Base-by-base conservation (phyloP, 1,284 basidiomycete genomes). In the Filobasidium uniguttulatum region DNA sequence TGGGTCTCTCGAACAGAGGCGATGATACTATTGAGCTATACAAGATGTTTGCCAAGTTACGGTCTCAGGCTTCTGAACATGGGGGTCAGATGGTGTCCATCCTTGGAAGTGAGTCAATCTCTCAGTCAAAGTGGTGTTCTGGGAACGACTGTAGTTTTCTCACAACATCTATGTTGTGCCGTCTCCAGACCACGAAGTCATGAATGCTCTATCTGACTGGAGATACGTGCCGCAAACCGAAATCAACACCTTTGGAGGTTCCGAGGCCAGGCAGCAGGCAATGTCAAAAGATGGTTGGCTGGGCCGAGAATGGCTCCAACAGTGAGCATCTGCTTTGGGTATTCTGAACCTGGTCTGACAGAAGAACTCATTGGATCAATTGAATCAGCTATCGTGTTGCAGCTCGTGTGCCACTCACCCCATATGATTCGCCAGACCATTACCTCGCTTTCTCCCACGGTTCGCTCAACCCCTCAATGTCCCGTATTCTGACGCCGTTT, bases 1-100 rank as follows among this genome's bases (percentile, higher is more conserved):
- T n/a, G n/a, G n/a, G n/a, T n/a, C n/a, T n/a, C n/a, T n/a, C n/a
- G n/a, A n/a, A 19, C 12, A 85, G 85, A 59, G 89, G 89, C 1
- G 81, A 83, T 37, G 85, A 90, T 67, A 90, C 88, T 0, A 82
- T 88, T 44, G 76, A 79, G 47, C 74, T 93, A 20, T 93, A 84
- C 63, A 60, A 72, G 30, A 80, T 82, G 75, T 84, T 94, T 79
- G 85, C 88, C 53, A 71, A 71, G 38, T 73, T 96, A 12, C 77
- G 89, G n/a, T 73, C 71, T 8, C 80, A 93, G 65, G 88, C 89
- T 1, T 63, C 68, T 1, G 66, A 67, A 0, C 72, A 67, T 5
- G 87, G 87, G 1, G 89, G 85, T 0, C 74, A 73, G 9, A 75
- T 96, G 10, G 64, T 91, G 25, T 80, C 77, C 15, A 75, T 87